phyloP scores from a whole-genome alignment of 148 eudicot genomes.

The Polygonum maritimum region DNA sequence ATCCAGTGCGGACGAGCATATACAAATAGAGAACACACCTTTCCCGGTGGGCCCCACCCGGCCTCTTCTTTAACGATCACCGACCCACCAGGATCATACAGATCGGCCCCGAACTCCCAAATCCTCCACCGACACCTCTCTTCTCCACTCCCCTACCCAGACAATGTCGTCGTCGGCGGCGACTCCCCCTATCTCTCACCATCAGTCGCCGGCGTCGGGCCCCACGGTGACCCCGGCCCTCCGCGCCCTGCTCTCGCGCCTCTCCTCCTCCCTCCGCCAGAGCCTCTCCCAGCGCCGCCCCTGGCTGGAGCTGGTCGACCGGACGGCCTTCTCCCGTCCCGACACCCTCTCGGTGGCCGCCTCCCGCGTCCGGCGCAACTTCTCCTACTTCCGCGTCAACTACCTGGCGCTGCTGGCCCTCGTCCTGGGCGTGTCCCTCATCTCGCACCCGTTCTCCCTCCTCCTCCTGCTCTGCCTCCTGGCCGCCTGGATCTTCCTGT shows the following conservation, averaged over 20 bases:
- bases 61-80: not conserved
- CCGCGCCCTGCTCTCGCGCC: slow-evolving; percentile 24
- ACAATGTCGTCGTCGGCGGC: slow-evolving; percentile 7
- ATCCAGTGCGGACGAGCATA: not conserved
- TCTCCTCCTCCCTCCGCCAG: slow-evolving; percentile 21
- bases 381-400: slow-evolving; percentile 49
- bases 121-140: not conserved
- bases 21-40: not conserved
- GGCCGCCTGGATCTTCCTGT: slow-evolving; percentile 54
- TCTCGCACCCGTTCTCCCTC: slow-evolving; percentile 52
- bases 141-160: not conserved
- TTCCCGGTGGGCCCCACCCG: not conserved
- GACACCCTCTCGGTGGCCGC: slow-evolving; percentile 33
- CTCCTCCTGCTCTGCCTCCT: slow-evolving; percentile 30
- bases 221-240: slow-evolving; percentile 25
- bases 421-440: slow-evolving; percentile 39
- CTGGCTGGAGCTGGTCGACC: slow-evolving; percentile 43
- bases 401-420: slow-evolving; percentile 31
- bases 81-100: slow-evolving; percentile 5
- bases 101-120: not conserved
- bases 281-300: slow-evolving; percentile 41
- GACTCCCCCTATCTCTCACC: slow-evolving; percentile 1
- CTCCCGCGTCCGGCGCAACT: slow-evolving; percentile 35
- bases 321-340: slow-evolving; percentile 38
- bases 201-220: not conserved